Percentiles rank a stretch among this genome's conserved stretches.
Evolutionary conservation across 192 early-diverging fungal species (phyloP).

Genomic region (Borealophlyctis nickersoniae): DNA sequence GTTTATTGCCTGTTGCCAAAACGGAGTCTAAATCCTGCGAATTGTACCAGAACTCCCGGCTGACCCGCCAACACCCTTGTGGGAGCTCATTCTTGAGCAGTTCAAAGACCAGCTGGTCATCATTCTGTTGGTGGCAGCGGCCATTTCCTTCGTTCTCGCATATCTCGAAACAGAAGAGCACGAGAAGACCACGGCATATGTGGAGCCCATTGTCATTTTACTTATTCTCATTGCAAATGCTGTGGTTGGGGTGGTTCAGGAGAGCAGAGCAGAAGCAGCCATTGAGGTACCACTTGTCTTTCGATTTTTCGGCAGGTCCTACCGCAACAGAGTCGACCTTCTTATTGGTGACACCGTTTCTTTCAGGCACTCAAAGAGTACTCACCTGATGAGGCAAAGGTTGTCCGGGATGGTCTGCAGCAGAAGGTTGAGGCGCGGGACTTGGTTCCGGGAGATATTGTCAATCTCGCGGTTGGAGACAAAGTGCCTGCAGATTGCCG

Average conservation of each 20-base stretch:
- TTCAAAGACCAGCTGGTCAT: constrained; percentile 98
- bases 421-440: constrained; percentile 69
- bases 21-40: background rate
- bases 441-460: constrained; percentile 96
- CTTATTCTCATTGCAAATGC: constrained; percentile 98
- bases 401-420: constrained; percentile 71
- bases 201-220: constrained; percentile 97
- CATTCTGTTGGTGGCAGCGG: constrained; percentile 88
- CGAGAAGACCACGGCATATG: constrained; percentile 78
- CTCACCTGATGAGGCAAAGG: constrained; percentile 92
- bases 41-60: constrained; percentile 73
- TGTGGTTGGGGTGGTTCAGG: constrained; percentile 94
- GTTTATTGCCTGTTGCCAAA: background rate
- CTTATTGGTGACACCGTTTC: background rate
- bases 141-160: constrained; percentile 89
- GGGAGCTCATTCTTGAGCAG: constrained; percentile 92
- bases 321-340: background rate
- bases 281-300: too few relatives aligned
- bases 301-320: too few relatives aligned
- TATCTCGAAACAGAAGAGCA: constrained; percentile 72
- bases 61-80: constrained; percentile 85
- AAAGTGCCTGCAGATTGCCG: constrained; percentile 96
- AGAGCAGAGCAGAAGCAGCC: constrained; percentile 93
- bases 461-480: constrained; percentile 88
- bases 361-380: constrained; percentile 86